These are phyloP conservation scores for Emericellopsis atlantica DNA, from an alignment of 2,329 filamentous ascomycete species.

Conservation along the genomic window DNA sequence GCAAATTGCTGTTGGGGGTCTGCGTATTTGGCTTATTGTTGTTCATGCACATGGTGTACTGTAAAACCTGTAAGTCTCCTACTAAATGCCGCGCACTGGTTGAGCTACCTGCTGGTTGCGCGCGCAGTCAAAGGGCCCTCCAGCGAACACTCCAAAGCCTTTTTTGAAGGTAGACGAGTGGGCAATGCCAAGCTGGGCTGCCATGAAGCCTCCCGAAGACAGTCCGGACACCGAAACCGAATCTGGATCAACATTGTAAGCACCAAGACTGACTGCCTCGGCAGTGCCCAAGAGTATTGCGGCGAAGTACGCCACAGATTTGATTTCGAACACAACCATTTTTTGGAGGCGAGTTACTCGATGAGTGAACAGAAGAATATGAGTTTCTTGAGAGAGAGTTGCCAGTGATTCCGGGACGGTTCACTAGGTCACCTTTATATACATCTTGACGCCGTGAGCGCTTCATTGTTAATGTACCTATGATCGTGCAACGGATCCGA, in stretches of 20 bases:
- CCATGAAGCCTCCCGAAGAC: constrained; percentile 6
- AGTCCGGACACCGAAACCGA: constrained; percentile 4
- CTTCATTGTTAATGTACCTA: too few species aligned
- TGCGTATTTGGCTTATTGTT: constrained; percentile 3
- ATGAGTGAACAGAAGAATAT: too few species aligned
- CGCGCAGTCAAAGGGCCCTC: constrained; percentile 5
- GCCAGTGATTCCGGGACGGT: too few species aligned
- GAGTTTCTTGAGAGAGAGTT: too few species aligned
- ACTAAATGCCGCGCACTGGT: neutral
- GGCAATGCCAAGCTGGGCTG: constrained; percentile 5
- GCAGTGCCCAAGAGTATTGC: too few species aligned
- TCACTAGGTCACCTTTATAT: too few species aligned
- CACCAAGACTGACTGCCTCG: neutral
- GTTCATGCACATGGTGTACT: constrained; percentile 5
- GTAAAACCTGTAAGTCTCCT: neutral
- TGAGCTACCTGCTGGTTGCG: constrained; percentile 2
- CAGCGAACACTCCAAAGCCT: constrained; percentile 6
- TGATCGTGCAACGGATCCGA: too few species aligned
- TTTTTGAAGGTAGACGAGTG: constrained; percentile 4
- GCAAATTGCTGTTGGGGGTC: constrained; percentile 3
- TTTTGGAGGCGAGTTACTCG: too few species aligned
- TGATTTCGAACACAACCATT: too few species aligned
- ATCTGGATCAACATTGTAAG: constrained; percentile 5
- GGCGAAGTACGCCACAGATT: too few species aligned
- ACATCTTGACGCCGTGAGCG: too few species aligned